Evolutionary conservation across 768 basidiomycete species (phyloP), one percentile per base, ranked within the genome.

Genomic region (Amanita subjunquillea): DNA sequence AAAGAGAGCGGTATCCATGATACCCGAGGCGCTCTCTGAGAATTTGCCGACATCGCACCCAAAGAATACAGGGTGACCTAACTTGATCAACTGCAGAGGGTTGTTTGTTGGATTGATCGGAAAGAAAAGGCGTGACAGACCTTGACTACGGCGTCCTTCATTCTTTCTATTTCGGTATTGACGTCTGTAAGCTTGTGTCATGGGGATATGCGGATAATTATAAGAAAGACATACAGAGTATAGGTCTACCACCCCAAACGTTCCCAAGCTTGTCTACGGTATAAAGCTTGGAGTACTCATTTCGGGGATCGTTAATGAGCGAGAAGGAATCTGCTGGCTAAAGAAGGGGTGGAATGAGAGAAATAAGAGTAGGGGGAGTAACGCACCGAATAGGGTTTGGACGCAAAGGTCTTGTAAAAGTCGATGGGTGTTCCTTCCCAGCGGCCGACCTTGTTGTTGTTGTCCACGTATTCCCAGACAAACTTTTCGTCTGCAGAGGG

Each of bases 21-120:
- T 82, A 23, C 94, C 95, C 2, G 74, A 65, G 23, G 67, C 59
- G 22, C 73, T 71, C 58, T 89, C 83, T 3, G 85, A 87, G 63
- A 81, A 89, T 63, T 96, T 80, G 34, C 92, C 93, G 42, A 96
- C 92, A 63, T 98, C 95, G 64, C 94, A 96, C 0, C 93, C 95
- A 63, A 97, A 97, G 79, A 95, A 96, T 42, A 94, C 85, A 4
- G 93, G 87, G 37, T 84, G 82, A 38, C 90, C 87, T 23, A 87
- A 86, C 67, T 91, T 91, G 72, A 95, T 79, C 65, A 86, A 74
- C 75, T 80, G 30, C 3, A 10, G 37, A 45, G 17, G 36, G 25
- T 34, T 30, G 30, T n/a, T 17, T 9, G 37, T 39, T 44, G 7
- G 5, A 7, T 12, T 9, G 36, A 22, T 22, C 13, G 38, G 12